These are phyloP conservation scores for Reticulascus tulasneorum DNA, from an alignment of 2,329 filamentous ascomycete species.

Conservation along the genomic window DNA sequence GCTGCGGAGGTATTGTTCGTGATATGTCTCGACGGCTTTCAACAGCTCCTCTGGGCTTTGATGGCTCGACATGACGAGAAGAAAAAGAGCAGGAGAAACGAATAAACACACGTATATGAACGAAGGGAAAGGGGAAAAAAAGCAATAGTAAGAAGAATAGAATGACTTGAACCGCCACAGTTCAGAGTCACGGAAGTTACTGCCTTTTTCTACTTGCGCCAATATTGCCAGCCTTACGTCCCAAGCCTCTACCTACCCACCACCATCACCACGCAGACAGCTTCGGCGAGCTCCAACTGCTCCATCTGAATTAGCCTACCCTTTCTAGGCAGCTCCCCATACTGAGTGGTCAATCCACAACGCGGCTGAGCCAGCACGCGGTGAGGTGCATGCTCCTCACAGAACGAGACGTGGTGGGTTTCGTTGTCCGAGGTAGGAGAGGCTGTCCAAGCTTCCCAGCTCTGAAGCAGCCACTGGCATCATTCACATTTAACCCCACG, in stretches of 20 bases:
- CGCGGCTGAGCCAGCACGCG: constrained; percentile 13
- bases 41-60: constrained; percentile 29
- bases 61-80: constrained; percentile 13
- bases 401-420: too few species aligned
- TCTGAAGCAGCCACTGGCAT: too few species aligned
- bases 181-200: not conserved
- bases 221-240: not conserved
- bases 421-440: too few species aligned
- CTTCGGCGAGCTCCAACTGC: not conserved
- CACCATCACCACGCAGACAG: too few species aligned
- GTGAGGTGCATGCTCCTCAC: too few species aligned
- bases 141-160: not conserved
- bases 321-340: not conserved
- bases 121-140: not conserved
- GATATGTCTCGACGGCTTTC: constrained; percentile 25
- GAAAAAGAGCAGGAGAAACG: not conserved
- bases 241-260: too few species aligned
- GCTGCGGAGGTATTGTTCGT: constrained; percentile 28
- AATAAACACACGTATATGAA: too few species aligned
- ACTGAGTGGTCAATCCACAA: not conserved
- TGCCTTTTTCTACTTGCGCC: constrained; percentile 6
- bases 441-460: too few species aligned
- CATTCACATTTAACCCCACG: too few species aligned
- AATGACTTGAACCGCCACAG: not conserved
- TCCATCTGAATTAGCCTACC: constrained; percentile 5